These are phyloP conservation scores for Schizopora paradoxa DNA, from an alignment of 1,284 basidiomycete species.

Conservation along the genomic window DNA sequence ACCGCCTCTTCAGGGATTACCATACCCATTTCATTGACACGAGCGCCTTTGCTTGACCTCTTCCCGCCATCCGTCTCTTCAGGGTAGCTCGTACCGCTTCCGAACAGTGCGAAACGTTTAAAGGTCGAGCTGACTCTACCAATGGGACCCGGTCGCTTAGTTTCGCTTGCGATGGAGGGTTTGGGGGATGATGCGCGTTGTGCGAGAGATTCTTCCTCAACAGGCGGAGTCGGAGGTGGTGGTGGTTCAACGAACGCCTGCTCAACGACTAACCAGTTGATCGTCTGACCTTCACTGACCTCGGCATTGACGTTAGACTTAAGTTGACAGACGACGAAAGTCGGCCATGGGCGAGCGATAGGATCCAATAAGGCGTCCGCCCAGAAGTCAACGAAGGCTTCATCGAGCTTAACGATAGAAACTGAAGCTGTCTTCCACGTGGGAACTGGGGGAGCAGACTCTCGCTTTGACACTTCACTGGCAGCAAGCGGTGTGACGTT, in stretches of 20 bases:
- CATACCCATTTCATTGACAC: constrained; percentile 13
- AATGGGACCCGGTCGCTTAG: constrained; percentile 4
- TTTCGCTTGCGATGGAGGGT: constrained; percentile 9
- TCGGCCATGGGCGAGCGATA: constrained; percentile 55
- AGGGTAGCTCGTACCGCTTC: background rate
- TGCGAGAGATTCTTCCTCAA: constrained; percentile 20
- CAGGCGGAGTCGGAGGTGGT: constrained; percentile 30
- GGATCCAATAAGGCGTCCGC: constrained; percentile 63
- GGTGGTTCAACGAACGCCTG: constrained; percentile 43
- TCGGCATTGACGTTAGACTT: constrained; percentile 30
- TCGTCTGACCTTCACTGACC: constrained; percentile 25
- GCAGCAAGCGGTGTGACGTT: constrained; percentile 21
- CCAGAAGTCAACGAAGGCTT: constrained; percentile 77
- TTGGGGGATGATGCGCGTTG: constrained; percentile 12
- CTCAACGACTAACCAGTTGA: constrained; percentile 63
- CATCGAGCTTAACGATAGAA: constrained; percentile 55
- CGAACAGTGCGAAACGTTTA: constrained; percentile 14
- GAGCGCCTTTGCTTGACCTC: background rate
- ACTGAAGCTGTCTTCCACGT: constrained; percentile 40
- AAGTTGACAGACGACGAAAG: constrained; percentile 62
- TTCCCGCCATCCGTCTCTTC: constrained; percentile 5
- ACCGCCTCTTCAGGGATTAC: constrained; percentile 8
- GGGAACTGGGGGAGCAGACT: constrained; percentile 25
- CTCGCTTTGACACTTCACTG: constrained; percentile 3
- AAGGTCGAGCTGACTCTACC: constrained; percentile 13